Conservation (phyloP, 305 asterid genomes). For the Plantago lanceolata region DNA sequence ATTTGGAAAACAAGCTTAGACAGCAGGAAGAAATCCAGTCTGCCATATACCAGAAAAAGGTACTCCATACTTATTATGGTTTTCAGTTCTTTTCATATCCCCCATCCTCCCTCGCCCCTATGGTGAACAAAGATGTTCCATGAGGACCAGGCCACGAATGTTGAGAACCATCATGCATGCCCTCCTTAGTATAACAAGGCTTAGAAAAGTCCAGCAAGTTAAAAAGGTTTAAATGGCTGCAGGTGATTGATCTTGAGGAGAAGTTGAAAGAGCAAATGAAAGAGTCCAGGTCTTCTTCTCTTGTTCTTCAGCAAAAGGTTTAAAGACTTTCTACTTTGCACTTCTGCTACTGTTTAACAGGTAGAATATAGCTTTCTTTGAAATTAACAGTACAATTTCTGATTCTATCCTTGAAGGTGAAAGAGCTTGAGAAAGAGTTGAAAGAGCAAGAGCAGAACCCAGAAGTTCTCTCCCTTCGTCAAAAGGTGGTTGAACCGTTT, state of each 20-base stretch:
- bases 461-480: conserved; percentile 44
- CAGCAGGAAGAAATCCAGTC: conserved; percentile 50
- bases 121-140: no score
- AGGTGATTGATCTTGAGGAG: conserved; percentile 78
- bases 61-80: conserved; percentile 15
- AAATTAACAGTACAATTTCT: background rate
- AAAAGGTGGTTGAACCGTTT: conserved; percentile 30
- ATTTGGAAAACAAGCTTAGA: conserved; percentile 71
- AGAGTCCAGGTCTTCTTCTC: conserved; percentile 49
- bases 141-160: background rate
- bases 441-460: conserved; percentile 50
- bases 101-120: background rate
- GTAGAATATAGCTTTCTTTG: background rate
- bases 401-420: conserved; percentile 39
- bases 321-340: conserved; percentile 9
- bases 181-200: conserved; percentile 3
- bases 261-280: conserved; percentile 57
- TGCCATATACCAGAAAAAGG: conserved; percentile 64
- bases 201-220: conserved; percentile 9
- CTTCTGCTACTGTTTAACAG: conserved; percentile 3
- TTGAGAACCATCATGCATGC: conserved; percentile 2
- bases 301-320: conserved; percentile 70
- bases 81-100: background rate
- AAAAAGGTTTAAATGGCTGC: conserved; percentile 20
- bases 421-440: conserved; percentile 61